Evolutionary conservation across 352 stramenopile genomes (phyloP).

Genomic region (Phytophthora gonapodyides): DNA sequence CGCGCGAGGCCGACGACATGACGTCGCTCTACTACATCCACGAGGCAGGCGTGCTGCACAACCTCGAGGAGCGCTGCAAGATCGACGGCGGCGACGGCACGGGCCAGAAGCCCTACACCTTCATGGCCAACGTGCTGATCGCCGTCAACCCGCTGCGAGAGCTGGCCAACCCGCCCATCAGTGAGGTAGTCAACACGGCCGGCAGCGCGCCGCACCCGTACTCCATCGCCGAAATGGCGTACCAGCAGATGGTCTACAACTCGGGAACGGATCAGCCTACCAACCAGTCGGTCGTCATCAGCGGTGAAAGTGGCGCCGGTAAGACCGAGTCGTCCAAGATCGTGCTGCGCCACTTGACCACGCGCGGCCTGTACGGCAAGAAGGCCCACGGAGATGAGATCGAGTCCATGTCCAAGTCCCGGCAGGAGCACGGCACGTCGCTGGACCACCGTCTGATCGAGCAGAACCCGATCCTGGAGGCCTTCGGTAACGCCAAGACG

Average conservation of each 20-base stretch:
- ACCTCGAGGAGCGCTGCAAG: slow-evolving; percentile 92
- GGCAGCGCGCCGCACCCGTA: slow-evolving; percentile 83
- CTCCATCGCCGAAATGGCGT: slow-evolving; percentile 90
- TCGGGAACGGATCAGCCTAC: slow-evolving; percentile 81
- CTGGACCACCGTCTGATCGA: slow-evolving; percentile 86
- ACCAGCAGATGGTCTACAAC: slow-evolving; percentile 93
- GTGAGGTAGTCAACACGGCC: slow-evolving; percentile 76
- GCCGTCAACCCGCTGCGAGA: slow-evolving; percentile 91
- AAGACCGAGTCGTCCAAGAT: slow-evolving; percentile 93
- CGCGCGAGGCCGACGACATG: slow-evolving; percentile 92
- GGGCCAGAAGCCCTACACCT: slow-evolving; percentile 89
- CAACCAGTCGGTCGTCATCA: slow-evolving; percentile 89
- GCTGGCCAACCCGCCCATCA: slow-evolving; percentile 78
- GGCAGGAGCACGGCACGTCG: slow-evolving; percentile 63
- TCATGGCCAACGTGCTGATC: slow-evolving; percentile 94
- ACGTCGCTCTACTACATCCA: slow-evolving; percentile 96
- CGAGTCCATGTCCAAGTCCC: slow-evolving; percentile 51
- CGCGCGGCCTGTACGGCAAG: slow-evolving; percentile 86
- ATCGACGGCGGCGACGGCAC: slow-evolving; percentile 75
- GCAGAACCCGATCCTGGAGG: slow-evolving; percentile 95
- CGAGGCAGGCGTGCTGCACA: slow-evolving; percentile 95
- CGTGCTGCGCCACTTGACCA: slow-evolving; percentile 88
- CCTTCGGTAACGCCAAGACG: slow-evolving; percentile 96
- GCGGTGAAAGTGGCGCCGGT: slow-evolving; percentile 84
- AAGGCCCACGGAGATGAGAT: slow-evolving; percentile 79